Conservation (phyloP, 176 grass and related monocot genomes). For the Olyra latifolia region DNA sequence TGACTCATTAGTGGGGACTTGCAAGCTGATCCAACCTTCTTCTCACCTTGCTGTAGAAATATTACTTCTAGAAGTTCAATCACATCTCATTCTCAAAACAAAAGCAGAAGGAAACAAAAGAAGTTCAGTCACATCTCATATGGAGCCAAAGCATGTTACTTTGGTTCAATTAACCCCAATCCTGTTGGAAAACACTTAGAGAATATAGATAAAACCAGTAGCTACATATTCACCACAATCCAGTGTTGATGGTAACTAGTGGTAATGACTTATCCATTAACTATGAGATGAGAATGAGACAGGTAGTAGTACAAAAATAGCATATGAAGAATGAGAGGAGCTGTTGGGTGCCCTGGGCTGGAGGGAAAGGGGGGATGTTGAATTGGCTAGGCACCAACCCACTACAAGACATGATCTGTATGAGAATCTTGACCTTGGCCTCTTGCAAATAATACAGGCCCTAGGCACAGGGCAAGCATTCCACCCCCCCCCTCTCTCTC, state of each 20-base stretch:
- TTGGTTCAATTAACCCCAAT: conserved; percentile 10
- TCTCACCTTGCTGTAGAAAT: neutral
- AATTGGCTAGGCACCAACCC: conserved; percentile 39
- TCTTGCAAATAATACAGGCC: conserved; percentile 52
- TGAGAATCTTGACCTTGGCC: conserved; percentile 96
- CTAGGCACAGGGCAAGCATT: conserved; percentile 21
- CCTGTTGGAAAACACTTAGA: neutral
- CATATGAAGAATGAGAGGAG: neutral
- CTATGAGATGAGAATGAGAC: neutral
- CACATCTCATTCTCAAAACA: neutral
- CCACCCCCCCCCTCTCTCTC: too few species aligned
- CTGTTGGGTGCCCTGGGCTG: conserved; percentile 34
- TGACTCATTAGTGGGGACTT: conserved; percentile 14
- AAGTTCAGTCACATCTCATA: neutral
- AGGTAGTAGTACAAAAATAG: neutral
- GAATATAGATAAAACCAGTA: neutral
- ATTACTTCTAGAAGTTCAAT: conserved; percentile 31
- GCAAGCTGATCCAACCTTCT: neutral
- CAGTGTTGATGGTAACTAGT: too few species aligned
- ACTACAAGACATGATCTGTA: conserved; percentile 59
- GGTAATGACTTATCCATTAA: neutral
- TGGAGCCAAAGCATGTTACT: neutral
- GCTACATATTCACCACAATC: neutral
- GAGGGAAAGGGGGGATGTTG: conserved; percentile 25
- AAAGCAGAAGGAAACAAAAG: neutral